phyloP scores from a whole-genome alignment of 2,329 filamentous ascomycete species.

The Hypocreales sp. region DNA sequence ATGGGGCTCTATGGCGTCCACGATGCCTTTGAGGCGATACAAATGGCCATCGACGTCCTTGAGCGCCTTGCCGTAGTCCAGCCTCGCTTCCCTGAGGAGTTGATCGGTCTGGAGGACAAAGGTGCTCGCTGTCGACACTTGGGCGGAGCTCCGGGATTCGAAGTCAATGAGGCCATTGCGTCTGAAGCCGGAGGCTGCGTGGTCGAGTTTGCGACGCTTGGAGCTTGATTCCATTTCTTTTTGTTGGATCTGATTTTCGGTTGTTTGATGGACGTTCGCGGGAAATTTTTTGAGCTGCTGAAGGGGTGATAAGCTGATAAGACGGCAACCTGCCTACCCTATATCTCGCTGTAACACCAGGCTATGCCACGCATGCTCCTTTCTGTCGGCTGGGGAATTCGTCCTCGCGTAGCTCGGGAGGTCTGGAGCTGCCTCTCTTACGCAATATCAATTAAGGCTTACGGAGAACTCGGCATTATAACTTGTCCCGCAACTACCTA shows the following conservation, averaged over 20 bases:
- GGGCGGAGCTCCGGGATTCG: constrained; percentile 21
- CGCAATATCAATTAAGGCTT: too few relatives aligned
- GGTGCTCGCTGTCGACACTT: constrained; percentile 31
- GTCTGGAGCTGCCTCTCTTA: too few relatives aligned
- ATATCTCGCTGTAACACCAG: neutral
- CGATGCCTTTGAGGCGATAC: constrained; percentile 33
- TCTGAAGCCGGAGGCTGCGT: constrained; percentile 17
- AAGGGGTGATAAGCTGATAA: constrained; percentile 15
- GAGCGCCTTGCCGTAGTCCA: constrained; percentile 35
- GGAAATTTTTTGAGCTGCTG: constrained; percentile 4
- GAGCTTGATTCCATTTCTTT: constrained; percentile 27
- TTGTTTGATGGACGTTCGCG: neutral
- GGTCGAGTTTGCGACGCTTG: constrained; percentile 33
- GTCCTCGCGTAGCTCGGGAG: too few relatives aligned
- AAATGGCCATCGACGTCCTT: constrained; percentile 32
- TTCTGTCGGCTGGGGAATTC: too few relatives aligned
- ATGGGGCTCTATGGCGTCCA: constrained; percentile 35
- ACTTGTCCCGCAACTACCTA: too few relatives aligned
- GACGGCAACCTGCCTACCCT: constrained; percentile 3
- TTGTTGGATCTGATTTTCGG: too few relatives aligned
- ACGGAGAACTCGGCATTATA: too few relatives aligned
- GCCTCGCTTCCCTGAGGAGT: constrained; percentile 35
- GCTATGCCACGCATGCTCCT: too few relatives aligned
- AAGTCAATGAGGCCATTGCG: constrained; percentile 23
- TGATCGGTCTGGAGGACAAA: constrained; percentile 46